Evolutionary conservation across 306 rosid genomes (phyloP).

Genomic region (Prunus padus): DNA sequence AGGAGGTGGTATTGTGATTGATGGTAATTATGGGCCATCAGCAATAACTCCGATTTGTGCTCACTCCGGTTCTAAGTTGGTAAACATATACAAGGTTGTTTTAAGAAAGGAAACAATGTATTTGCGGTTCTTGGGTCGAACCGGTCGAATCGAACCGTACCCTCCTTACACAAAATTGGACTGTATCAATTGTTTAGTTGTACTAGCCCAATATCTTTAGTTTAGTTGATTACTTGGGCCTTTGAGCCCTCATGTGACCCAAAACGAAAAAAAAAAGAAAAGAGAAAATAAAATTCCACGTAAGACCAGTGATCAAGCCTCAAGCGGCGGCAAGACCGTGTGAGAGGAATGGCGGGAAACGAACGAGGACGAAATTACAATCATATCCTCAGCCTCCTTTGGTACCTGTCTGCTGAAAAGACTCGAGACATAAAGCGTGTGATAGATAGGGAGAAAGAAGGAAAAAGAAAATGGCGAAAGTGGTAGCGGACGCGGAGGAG

Average conservation of each 20-base stretch:
- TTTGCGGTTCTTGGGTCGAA: no score
- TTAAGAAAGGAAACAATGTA: no score
- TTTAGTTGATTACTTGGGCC: neutral
- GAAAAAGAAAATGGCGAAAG: conserved; percentile 40
- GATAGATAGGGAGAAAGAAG: conserved; percentile 3
- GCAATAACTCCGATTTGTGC: no score
- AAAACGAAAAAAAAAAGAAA: neutral
- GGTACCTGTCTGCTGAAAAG: neutral
- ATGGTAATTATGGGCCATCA: no score
- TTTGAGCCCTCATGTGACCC: neutral
- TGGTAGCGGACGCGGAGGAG: conserved; percentile 54
- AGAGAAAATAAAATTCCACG: neutral
- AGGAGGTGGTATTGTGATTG: no score
- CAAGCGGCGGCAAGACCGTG: neutral
- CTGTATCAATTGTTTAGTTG: no score
- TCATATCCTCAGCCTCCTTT: neutral
- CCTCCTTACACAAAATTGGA: no score
- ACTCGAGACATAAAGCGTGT: neutral
- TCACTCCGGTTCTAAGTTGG: accelerated
- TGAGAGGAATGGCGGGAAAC: conserved; percentile 7
- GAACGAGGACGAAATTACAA: neutral
- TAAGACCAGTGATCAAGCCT: no score
- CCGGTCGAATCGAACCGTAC: no score
- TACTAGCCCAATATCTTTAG: no score
- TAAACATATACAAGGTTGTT: no score